Evolutionary conservation across 2,329 filamentous ascomycete species (phyloP).

Genomic region (Eutypa lata): DNA sequence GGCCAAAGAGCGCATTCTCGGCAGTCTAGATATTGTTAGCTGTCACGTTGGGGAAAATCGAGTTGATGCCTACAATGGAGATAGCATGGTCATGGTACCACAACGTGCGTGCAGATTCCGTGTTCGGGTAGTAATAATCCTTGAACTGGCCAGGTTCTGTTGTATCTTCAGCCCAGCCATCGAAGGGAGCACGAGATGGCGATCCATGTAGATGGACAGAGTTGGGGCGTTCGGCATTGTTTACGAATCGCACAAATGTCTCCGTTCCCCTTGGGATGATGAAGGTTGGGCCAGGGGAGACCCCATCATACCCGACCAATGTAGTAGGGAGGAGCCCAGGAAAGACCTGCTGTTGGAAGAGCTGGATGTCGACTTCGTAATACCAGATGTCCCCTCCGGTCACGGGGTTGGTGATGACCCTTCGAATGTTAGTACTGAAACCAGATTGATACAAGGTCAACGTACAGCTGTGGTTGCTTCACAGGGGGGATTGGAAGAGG

Average conservation of each 20-base stretch:
- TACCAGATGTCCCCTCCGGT: constrained; percentile 34
- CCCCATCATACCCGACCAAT: constrained; percentile 50
- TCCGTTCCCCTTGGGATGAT: constrained; percentile 46
- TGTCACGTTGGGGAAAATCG: constrained; percentile 1
- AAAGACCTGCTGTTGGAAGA: constrained; percentile 33
- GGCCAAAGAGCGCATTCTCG: constrained; percentile 54
- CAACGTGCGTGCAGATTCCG: constrained; percentile 47
- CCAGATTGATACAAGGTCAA: constrained; percentile 2
- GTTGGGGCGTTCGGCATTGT: constrained; percentile 40
- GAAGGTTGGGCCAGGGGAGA: constrained; percentile 52
- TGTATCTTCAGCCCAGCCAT: constrained; percentile 55
- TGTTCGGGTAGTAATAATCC: constrained; percentile 58
- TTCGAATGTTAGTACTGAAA: constrained; percentile 4
- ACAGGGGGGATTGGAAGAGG: constrained; percentile 43
- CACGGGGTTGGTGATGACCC: constrained; percentile 32
- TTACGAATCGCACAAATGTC: constrained; percentile 51
- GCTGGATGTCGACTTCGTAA: constrained; percentile 32
- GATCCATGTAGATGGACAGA: constrained; percentile 55
- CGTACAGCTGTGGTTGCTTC: constrained; percentile 39
- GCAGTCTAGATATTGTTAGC: constrained; percentile 39
- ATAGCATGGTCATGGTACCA: constrained; percentile 55
- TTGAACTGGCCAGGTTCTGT: constrained; percentile 52
- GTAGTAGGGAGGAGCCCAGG: constrained; percentile 29
- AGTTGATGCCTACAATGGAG: constrained; percentile 22
- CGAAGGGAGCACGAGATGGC: constrained; percentile 44